Evolutionary conservation across 2,329 filamentous ascomycete genomes (phyloP).

Genomic region (Amauroascus verrucosus): DNA sequence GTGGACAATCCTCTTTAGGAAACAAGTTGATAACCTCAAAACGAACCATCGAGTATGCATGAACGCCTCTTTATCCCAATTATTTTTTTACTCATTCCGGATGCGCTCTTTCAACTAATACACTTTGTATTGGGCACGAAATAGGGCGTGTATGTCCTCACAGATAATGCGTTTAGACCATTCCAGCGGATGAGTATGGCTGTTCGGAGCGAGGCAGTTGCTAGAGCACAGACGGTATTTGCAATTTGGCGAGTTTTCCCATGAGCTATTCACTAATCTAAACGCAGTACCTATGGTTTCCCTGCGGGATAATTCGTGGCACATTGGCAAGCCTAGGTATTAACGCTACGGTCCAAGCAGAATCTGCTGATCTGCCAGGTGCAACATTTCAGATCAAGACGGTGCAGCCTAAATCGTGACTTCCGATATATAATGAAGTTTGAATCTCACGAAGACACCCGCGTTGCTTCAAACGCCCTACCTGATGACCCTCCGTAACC

Average conservation of each 20-base stretch:
- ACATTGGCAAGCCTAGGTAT: slow-evolving; percentile 89
- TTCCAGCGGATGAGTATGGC: slow-evolving; percentile 84
- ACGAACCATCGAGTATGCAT: slow-evolving; percentile 72
- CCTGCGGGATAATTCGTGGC: slow-evolving; percentile 82
- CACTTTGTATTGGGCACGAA: not conserved
- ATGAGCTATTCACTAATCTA: not conserved
- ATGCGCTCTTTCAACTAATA: not conserved
- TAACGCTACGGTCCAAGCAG: slow-evolving; percentile 80
- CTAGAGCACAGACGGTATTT: slow-evolving; percentile 64
- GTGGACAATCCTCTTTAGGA: slow-evolving; percentile 87
- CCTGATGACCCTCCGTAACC: not conserved
- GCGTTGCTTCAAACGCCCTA: too few relatives aligned
- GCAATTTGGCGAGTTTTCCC: not conserved
- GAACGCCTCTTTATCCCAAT: slow-evolving; percentile 24
- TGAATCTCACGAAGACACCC: not conserved
- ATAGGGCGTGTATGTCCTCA: slow-evolving; percentile 88
- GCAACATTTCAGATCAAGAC: slow-evolving; percentile 97
- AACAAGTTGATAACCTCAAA: slow-evolving; percentile 97
- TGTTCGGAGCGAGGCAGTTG: slow-evolving; percentile 59
- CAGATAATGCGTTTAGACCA: slow-evolving; percentile 82
- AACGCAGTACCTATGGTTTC: slow-evolving; percentile 82
- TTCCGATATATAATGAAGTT: not conserved
- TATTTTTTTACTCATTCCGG: not conserved
- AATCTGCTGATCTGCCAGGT: slow-evolving; percentile 72
- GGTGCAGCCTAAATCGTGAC: slow-evolving; percentile 53